Evolutionary conservation across 2,329 filamentous ascomycete genomes (phyloP).

Genomic region (Penicillium frequentans): DNA sequence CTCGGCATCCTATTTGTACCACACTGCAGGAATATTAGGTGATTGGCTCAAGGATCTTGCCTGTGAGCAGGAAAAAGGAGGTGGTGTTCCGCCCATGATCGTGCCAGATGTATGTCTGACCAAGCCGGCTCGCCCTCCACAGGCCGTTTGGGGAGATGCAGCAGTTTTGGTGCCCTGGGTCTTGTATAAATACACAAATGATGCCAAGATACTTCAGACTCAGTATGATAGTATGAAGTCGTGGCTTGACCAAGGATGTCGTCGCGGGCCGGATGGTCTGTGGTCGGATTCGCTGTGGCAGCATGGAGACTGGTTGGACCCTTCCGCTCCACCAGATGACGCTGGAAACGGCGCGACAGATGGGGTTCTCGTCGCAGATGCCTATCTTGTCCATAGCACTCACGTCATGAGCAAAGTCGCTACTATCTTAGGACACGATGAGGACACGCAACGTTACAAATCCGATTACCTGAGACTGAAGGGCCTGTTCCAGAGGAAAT

Average conservation of each 20-base stretch:
- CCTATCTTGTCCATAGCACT: constrained; percentile 5
- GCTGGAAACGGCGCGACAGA: constrained; percentile 2
- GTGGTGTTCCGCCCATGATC: background rate
- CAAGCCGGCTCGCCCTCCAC: background rate
- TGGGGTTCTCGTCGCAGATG: constrained; percentile 8
- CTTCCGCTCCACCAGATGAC: constrained; percentile 6
- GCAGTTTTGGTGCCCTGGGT: constrained; percentile 5
- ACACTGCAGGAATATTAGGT: constrained; percentile 52
- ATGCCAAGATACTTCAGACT: background rate
- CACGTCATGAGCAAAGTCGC: constrained; percentile 33
- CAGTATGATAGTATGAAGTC: constrained; percentile 9
- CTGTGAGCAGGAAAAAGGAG: constrained; percentile 27
- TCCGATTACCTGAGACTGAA: background rate
- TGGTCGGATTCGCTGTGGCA: constrained; percentile 6
- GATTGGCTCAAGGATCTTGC: constrained; percentile 53
- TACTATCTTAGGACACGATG: background rate
- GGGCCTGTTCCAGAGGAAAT: background rate
- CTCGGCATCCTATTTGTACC: constrained; percentile 48
- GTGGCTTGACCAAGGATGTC: constrained; percentile 6
- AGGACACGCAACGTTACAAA: background rate
- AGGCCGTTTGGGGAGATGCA: constrained; percentile 11
- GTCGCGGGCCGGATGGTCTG: constrained; percentile 2
- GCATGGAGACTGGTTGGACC: constrained; percentile 20
- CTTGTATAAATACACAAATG: constrained; percentile 1
- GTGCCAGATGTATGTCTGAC: constrained; percentile 1